Evolutionary conservation across 768 basidiomycete species (phyloP).

Genomic region (Chalciporus sphaerocephalus): DNA sequence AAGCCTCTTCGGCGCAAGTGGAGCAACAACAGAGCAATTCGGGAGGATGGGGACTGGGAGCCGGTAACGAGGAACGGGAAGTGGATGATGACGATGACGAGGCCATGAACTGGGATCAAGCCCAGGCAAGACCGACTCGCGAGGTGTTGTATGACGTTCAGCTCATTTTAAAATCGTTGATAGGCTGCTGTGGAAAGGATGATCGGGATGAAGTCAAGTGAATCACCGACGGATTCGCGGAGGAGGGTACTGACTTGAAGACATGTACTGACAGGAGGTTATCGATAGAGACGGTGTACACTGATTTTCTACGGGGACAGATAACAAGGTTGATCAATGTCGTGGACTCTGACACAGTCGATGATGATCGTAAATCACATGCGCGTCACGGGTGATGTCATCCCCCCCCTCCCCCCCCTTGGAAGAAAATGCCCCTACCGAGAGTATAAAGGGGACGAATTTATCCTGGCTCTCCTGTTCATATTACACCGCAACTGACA

Average conservation of each 20-base stretch:
- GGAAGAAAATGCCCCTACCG: not conserved
- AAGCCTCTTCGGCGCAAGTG: conserved; percentile 31
- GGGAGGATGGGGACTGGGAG: conserved; percentile 76
- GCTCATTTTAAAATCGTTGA: not conserved
- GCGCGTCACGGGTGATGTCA: not conserved
- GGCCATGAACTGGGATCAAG: conserved; percentile 63
- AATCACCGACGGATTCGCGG: conserved; percentile 25
- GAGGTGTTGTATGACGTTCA: not conserved
- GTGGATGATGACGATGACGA: conserved; percentile 68
- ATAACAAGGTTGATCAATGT: not conserved
- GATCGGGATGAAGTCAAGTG: conserved; percentile 45
- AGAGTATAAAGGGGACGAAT: not conserved
- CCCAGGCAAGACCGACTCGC: conserved; percentile 53
- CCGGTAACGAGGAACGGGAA: conserved; percentile 52
- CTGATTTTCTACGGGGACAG: not conserved
- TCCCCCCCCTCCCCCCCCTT: not conserved
- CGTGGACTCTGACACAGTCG: too few species aligned
- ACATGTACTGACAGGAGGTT: not conserved
- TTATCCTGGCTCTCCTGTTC: too few species aligned
- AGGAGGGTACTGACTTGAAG: conserved; percentile 15
- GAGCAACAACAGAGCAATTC: conserved; percentile 41
- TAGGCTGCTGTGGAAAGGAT: conserved; percentile 56
- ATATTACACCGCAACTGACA: too few species aligned
- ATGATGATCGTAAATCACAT: too few species aligned
- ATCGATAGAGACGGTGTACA: not conserved